Percentiles rank a stretch among this genome's conserved stretches.
Conservation (phyloP, 768 basidiomycete species). For the Tylopilus sp. region DNA sequence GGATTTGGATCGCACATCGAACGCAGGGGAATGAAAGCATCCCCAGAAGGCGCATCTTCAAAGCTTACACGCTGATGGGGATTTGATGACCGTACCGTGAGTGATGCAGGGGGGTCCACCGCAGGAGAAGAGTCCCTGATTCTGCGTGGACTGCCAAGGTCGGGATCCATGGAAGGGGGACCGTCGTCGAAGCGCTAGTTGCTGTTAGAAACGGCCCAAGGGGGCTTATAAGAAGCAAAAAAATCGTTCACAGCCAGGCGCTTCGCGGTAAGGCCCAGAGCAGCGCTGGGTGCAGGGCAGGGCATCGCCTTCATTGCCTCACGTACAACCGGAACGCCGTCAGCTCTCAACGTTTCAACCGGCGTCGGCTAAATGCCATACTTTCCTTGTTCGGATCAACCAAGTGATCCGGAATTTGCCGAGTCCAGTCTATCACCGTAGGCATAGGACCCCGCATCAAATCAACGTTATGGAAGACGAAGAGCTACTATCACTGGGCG, state of each 20-base stretch:
- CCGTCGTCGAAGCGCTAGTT: not conserved
- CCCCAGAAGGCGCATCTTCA: constrained; percentile 31
- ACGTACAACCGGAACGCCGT: not conserved
- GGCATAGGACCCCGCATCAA: not conserved
- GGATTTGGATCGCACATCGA: constrained; percentile 6
- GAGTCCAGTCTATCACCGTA: not conserved
- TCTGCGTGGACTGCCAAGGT: not conserved
- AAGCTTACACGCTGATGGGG: not conserved
- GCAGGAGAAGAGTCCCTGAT: constrained; percentile 59
- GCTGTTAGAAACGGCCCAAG: not conserved
- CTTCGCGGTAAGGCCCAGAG: too few relatives aligned
- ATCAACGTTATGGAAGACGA: constrained; percentile 7
- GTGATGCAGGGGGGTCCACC: constrained; percentile 43
- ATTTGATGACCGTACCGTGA: constrained; percentile 18
- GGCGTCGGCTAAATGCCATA: not conserved
- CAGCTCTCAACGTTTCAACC: not conserved
- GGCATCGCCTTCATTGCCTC: not conserved
- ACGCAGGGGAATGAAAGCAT: constrained; percentile 51
- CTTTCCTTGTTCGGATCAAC: not conserved
- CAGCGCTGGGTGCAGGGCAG: not conserved
- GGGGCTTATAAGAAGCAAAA: not conserved
- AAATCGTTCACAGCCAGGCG: not conserved
- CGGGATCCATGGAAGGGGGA: constrained; percentile 10
- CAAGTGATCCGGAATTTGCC: not conserved
- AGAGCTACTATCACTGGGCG: constrained; percentile 37